Base-by-base conservation (phyloP, 2,329 filamentous ascomycete species). In the Fusarium veterinarium region DNA sequence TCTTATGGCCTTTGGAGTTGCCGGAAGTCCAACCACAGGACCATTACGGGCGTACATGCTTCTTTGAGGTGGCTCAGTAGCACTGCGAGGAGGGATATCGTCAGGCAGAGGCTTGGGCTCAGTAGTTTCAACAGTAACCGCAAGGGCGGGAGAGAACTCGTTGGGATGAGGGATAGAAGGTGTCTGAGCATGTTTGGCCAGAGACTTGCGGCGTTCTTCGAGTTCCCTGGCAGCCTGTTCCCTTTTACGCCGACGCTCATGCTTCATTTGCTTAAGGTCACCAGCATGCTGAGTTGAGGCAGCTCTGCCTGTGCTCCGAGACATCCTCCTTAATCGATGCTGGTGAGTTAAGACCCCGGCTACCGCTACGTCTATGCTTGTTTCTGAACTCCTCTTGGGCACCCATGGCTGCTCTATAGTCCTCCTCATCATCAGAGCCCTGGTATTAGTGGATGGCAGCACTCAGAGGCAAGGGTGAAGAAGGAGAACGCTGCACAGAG, bases 1-100 rank as follows among this genome's bases (percentile, higher is more conserved):
- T 25, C 93, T 90, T 94, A 98, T 97, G 2, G 95, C 95, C 83
- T 94, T 91, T 35, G 95, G 95, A 2, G 95, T 98, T 5, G 95
- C 94, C 17, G 95, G 95, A 20, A 97, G 87, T 1, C 95, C 95
- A 58, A 95, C 88, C 8, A 89, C 87, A 3, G 88, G 85, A 2
- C 86, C 86, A 5, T 78, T 82, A 19, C 79, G 74, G 35, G 85
- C 84, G 69, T 86, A 87, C 79, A 88, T 87, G 79, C 83, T 86
- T 68, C 82, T 86, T 65, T 81, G 82, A 5, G 84, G 86, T 5
- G 90, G 89, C 68, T 92, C 91, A 3, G 89, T 91, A 14, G 92
- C 93, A 75, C 90, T 91, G 59, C 91, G 87, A 31, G 84, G 84
- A 4, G 87, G 86, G 13, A 88, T 73, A 30, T 88, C 84, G 46